These are phyloP conservation scores for Aureobasidium zeae DNA, from an alignment of 2,329 filamentous ascomycete species.

Conservation along the genomic window DNA sequence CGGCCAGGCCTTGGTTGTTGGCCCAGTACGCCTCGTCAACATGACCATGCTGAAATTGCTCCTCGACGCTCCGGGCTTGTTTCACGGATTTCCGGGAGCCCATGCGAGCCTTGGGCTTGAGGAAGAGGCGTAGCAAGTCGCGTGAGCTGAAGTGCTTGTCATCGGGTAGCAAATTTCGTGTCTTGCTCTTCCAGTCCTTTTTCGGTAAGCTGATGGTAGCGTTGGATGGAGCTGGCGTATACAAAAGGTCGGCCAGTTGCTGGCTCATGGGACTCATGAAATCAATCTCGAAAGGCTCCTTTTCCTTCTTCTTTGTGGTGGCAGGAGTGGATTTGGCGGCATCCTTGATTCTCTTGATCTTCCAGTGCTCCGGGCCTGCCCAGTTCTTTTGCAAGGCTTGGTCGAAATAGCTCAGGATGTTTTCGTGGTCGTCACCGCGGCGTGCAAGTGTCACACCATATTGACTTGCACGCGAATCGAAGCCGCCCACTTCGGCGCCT, in stretches of 20 bases:
- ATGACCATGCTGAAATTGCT: slow-evolving; percentile 53
- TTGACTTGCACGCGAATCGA: slow-evolving; percentile 54
- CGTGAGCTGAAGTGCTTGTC: slow-evolving; percentile 98
- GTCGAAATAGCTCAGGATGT: slow-evolving; percentile 97
- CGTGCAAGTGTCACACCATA: slow-evolving; percentile 75
- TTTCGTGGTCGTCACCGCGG: slow-evolving; percentile 61
- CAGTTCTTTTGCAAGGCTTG: slow-evolving; percentile 95
- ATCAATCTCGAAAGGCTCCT: slow-evolving; percentile 91
- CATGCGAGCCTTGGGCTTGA: slow-evolving; percentile 86
- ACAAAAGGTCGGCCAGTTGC: slow-evolving; percentile 63
- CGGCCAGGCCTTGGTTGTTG: slow-evolving; percentile 46
- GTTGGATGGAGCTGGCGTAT: slow-evolving; percentile 72
- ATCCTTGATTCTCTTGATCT: slow-evolving; percentile 85
- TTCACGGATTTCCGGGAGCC: slow-evolving; percentile 51
- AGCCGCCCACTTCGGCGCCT: slow-evolving; percentile 40
- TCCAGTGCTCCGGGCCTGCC: slow-evolving; percentile 97
- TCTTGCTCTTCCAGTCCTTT: slow-evolving; percentile 92
- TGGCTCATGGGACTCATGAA: slow-evolving; percentile 68
- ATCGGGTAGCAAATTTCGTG: slow-evolving; percentile 83
- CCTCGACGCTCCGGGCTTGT: slow-evolving; percentile 34
- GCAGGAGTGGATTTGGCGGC: slow-evolving; percentile 49
- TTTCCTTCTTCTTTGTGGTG: slow-evolving; percentile 72
- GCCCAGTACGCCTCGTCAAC: slow-evolving; percentile 98
- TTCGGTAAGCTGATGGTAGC: slow-evolving; percentile 77
- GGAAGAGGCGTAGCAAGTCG: slow-evolving; percentile 78